Percentiles rank a stretch among this genome's conserved stretches.
phyloP scores from a whole-genome alignment of 805 yeast species.

The Candida ulmi region DNA sequence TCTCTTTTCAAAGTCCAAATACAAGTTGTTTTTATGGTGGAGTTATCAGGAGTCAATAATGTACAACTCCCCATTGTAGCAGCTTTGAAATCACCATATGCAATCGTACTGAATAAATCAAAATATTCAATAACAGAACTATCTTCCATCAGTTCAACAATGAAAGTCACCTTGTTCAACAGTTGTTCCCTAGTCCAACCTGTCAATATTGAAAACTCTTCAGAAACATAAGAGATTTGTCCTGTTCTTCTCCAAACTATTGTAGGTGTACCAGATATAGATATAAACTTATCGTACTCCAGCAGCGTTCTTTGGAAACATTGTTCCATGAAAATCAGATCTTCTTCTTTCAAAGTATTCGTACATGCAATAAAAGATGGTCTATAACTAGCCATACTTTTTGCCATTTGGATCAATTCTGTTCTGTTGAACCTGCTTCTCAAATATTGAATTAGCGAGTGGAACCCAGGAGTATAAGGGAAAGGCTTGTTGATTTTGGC shows the following conservation, averaged over 20 bases:
- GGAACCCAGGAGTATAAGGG: slow-evolving; percentile 88
- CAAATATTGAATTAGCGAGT: slow-evolving; percentile 69
- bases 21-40: slow-evolving; percentile 66
- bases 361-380: slow-evolving; percentile 93
- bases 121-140: slow-evolving; percentile 82
- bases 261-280: slow-evolving; percentile 88
- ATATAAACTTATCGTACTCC: slow-evolving; percentile 82
- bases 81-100: slow-evolving; percentile 87
- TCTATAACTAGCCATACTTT: slow-evolving; percentile 82
- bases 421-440: slow-evolving; percentile 62
- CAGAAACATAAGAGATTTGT: slow-evolving; percentile 92
- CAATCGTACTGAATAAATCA: slow-evolving; percentile 74
- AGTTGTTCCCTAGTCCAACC: slow-evolving; percentile 82
- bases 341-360: slow-evolving; percentile 82
- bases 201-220: slow-evolving; percentile 83
- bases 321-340: slow-evolving; percentile 91
- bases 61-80: slow-evolving; percentile 87
- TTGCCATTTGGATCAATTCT: slow-evolving; percentile 76
- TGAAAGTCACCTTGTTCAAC: slow-evolving; percentile 61
- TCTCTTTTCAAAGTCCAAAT: slow-evolving; percentile 93
- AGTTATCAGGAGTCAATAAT: slow-evolving; percentile 52
- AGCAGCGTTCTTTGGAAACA: slow-evolving; percentile 88
- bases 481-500: slow-evolving; percentile 70
- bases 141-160: slow-evolving; percentile 82
- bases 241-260: slow-evolving; percentile 95